A percentile compares a stretch with the other conserved stretches of the same genome.
Evolutionary conservation across 2,329 filamentous ascomycete species (phyloP).

Genomic region (Chalaropsis thielavioides): DNA sequence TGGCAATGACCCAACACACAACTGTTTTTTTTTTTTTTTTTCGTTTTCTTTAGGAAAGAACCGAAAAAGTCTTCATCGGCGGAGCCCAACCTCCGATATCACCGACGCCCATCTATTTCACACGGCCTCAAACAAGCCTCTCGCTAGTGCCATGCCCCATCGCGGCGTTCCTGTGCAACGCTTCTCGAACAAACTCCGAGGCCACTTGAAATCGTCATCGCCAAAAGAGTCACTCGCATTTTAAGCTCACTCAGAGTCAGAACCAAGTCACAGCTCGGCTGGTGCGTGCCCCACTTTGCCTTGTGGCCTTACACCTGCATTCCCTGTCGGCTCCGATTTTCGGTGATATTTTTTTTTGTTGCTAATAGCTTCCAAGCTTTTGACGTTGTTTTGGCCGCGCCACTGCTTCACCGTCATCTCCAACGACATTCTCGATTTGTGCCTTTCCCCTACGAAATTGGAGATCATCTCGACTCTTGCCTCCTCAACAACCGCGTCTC

Average conservation of each 20-base stretch:
- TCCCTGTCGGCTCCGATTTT: conserved; percentile 16
- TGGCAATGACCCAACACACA: neutral
- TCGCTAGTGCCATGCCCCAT: no score
- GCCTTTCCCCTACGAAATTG: neutral
- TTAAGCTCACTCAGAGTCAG: neutral
- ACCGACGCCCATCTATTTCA: neutral
- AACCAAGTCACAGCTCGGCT: neutral
- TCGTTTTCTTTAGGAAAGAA: neutral
- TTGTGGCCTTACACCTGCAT: neutral
- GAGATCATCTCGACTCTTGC: neutral
- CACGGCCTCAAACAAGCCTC: neutral
- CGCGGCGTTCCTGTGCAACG: no score
- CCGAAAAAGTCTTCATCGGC: neutral
- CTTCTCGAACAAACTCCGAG: neutral
- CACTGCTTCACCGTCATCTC: neutral
- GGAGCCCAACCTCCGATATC: neutral
- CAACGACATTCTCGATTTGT: neutral
- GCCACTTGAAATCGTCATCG: neutral
- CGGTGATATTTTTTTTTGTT: conserved; percentile 13
- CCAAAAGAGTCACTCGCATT: neutral
- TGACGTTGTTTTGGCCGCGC: neutral
- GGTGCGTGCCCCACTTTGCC: neutral
- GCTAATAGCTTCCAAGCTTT: neutral
- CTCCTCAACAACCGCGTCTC: neutral
- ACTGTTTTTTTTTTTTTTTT: neutral